Conservation (phyloP, 306 rosid genomes). For the Quercus dentata region DNA sequence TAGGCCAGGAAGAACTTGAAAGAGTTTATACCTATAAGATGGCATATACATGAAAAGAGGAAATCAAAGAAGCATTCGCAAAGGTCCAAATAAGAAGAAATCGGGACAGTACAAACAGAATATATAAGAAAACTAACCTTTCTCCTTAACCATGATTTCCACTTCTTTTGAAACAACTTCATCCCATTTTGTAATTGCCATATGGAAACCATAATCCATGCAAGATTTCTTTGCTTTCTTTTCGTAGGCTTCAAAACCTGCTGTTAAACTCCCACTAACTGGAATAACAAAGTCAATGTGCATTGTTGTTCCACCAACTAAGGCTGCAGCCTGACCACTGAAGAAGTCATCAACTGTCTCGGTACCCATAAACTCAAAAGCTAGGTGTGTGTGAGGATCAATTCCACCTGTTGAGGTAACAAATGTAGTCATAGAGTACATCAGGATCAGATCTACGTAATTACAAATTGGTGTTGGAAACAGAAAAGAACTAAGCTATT, state of each 20-base stretch:
- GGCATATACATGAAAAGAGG: background rate
- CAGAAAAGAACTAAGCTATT: background rate
- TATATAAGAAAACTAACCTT: constrained; percentile 48
- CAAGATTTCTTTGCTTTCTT: constrained; percentile 56
- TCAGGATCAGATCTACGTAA: constrained; percentile 5
- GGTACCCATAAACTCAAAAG: constrained; percentile 66
- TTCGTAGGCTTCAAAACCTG: constrained; percentile 78
- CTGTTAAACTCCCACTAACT: constrained; percentile 59
- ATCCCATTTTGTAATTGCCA: constrained; percentile 96
- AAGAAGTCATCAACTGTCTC: constrained; percentile 76
- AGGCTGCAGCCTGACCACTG: constrained; percentile 95
- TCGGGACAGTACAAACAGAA: background rate
- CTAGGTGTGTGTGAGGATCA: constrained; percentile 94
- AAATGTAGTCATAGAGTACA: constrained; percentile 11
- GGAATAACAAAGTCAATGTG: constrained; percentile 92
- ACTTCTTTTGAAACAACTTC: constrained; percentile 73
- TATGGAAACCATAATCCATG: constrained; percentile 96
- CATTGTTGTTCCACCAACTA: constrained; percentile 98
- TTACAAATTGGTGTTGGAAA: background rate
- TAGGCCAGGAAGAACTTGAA: constrained; percentile 96
- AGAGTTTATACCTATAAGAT: constrained; percentile 76
- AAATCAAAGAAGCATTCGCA: background rate
- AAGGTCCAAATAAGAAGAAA: background rate
- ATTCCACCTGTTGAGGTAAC: constrained; percentile 72
- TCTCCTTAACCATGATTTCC: constrained; percentile 84